Evolutionary conservation across 371 early-diverging fungal species (phyloP).

Genomic region (Mortierella sp.): DNA sequence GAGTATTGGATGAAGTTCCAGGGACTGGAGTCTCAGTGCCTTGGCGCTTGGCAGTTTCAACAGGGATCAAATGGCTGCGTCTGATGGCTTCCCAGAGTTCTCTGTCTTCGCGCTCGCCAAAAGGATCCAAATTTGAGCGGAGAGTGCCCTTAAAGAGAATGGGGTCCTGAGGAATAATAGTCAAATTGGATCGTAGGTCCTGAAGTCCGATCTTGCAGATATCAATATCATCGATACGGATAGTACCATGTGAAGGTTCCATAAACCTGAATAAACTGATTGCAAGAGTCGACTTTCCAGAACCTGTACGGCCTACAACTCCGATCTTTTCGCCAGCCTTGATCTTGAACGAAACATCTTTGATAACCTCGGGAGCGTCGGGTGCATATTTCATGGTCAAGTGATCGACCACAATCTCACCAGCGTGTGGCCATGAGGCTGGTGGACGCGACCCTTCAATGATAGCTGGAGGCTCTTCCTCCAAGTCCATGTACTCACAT

Average conservation of each 20-base stretch:
- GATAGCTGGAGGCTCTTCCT: constrained; percentile 69
- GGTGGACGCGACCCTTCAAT: constrained; percentile 58
- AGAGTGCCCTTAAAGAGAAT: constrained; percentile 74
- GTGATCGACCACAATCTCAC: constrained; percentile 73
- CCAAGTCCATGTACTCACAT: constrained; percentile 70
- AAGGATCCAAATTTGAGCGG: constrained; percentile 77
- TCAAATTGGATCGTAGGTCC: constrained; percentile 72
- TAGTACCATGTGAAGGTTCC: constrained; percentile 72
- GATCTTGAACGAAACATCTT: constrained; percentile 59
- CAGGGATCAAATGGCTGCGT: constrained; percentile 59
- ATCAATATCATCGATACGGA: constrained; percentile 77
- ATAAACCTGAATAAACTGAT: constrained; percentile 79
- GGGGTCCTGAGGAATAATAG: constrained; percentile 83
- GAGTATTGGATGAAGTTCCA: constrained; percentile 34
- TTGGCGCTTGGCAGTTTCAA: neutral
- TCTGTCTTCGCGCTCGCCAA: constrained; percentile 66
- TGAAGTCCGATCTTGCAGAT: constrained; percentile 72
- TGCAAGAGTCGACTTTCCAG: constrained; percentile 79
- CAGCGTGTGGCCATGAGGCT: constrained; percentile 80
- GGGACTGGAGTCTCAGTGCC: constrained; percentile 21
- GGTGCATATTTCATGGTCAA: constrained; percentile 76
- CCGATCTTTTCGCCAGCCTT: constrained; percentile 60
- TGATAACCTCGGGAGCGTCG: constrained; percentile 76
- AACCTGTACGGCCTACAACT: constrained; percentile 65
- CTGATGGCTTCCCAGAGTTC: constrained; percentile 77